Conservation (phyloP, 2,329 filamentous ascomycete genomes). For the Lasiodiplodia sp. region DNA sequence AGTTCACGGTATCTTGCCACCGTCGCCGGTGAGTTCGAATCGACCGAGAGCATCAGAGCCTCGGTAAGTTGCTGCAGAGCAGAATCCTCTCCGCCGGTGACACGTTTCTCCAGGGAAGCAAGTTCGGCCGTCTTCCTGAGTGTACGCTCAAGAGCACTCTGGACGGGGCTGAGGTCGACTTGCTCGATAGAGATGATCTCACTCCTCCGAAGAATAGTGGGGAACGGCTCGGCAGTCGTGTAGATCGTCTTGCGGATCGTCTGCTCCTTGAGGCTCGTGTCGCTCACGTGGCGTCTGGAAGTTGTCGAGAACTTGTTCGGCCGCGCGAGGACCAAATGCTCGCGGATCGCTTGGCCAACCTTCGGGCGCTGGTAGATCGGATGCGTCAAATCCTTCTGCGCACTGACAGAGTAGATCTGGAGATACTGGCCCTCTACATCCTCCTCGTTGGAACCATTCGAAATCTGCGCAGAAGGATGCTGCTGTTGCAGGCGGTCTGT, state of each 20-base stretch:
- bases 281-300: constrained; percentile 71
- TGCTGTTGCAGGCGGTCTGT: constrained; percentile 92
- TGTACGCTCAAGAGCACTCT: constrained; percentile 90
- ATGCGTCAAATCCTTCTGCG: constrained; percentile 82
- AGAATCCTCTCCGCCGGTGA: constrained; percentile 75
- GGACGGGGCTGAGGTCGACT: constrained; percentile 73
- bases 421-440: constrained; percentile 92
- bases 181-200: constrained; percentile 78
- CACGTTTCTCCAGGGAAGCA: constrained; percentile 74
- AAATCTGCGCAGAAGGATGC: constrained; percentile 83
- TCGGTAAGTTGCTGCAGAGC: constrained; percentile 74
- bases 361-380: constrained; percentile 88
- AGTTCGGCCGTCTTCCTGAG: constrained; percentile 91
- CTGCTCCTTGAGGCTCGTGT: constrained; percentile 72
- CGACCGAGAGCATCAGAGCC: constrained; percentile 78
- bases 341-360: constrained; percentile 81
- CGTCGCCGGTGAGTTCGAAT: constrained; percentile 75
- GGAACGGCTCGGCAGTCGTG: constrained; percentile 84
- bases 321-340: constrained; percentile 80
- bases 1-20: constrained; percentile 80
- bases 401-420: constrained; percentile 79
- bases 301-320: constrained; percentile 82
- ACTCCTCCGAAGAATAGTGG: constrained; percentile 86
- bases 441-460: constrained; percentile 72
- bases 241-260: constrained; percentile 85